phyloP scores from a whole-genome alignment of 2,329 filamentous ascomycete species.

The Hypomyces perniciosus region DNA sequence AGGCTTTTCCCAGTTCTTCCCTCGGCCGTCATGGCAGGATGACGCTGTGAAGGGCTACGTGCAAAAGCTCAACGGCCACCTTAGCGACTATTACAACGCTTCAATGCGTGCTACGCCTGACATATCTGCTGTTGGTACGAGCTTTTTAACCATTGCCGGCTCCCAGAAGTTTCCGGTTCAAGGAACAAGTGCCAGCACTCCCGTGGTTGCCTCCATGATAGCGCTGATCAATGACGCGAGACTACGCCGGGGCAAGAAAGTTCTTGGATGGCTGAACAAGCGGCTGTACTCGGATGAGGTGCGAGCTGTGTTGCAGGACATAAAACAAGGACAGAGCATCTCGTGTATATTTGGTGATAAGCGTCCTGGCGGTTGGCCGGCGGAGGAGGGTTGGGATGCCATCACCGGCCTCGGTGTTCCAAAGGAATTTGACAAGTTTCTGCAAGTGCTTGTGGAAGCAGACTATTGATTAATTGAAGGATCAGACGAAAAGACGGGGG shows the following conservation, averaged over 20 bases:
- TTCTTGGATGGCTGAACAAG: slow-evolving; percentile 50
- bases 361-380: slow-evolving; percentile 37
- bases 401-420: slow-evolving; percentile 46
- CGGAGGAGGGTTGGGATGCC: slow-evolving; percentile 40
- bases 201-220: slow-evolving; percentile 49
- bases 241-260: slow-evolving; percentile 40
- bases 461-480: neutral
- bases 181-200: slow-evolving; percentile 48
- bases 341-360: slow-evolving; percentile 34
- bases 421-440: slow-evolving; percentile 34
- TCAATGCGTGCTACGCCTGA: slow-evolving; percentile 46
- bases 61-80: slow-evolving; percentile 31
- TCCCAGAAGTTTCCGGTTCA: slow-evolving; percentile 24
- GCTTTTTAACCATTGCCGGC: slow-evolving; percentile 39
- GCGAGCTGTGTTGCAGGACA: slow-evolving; percentile 34
- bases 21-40: slow-evolving; percentile 40
- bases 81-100: slow-evolving; percentile 40
- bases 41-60: slow-evolving; percentile 36
- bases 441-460: slow-evolving; percentile 27
- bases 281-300: slow-evolving; percentile 38
- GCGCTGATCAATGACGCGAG: slow-evolving; percentile 49
- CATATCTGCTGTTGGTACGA: slow-evolving; percentile 50
- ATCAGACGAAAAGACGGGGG: too few relatives aligned
- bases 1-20: slow-evolving; percentile 48
- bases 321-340: slow-evolving; percentile 33